Evolutionary conservation across 176 grass and related monocot species (phyloP).

Genomic region (Triticum urartu): DNA sequence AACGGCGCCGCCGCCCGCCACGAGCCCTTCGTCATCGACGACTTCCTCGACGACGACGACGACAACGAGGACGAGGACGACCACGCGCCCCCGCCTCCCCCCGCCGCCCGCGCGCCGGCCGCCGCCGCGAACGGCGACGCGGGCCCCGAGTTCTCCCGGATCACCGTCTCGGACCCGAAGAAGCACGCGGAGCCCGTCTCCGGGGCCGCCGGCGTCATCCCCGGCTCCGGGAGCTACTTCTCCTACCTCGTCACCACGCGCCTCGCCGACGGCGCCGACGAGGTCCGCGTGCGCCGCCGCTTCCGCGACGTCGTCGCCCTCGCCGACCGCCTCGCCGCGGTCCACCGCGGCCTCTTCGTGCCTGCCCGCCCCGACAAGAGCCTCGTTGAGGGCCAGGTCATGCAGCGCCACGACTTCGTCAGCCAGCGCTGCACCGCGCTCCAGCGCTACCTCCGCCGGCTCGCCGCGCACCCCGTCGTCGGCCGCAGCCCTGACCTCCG

Average conservation of each 20-base stretch:
- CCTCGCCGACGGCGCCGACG: slow-evolving; percentile 26
- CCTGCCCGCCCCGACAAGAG: slow-evolving; percentile 82
- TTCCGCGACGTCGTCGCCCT: slow-evolving; percentile 80
- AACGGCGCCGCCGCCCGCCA: slow-evolving; percentile 5
- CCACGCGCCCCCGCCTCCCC: not conserved
- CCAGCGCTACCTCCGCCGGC: slow-evolving; percentile 79
- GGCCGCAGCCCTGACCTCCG: slow-evolving; percentile 64
- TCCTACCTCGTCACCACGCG: slow-evolving; percentile 70
- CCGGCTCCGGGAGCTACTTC: slow-evolving; percentile 75
- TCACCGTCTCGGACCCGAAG: slow-evolving; percentile 84
- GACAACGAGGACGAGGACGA: not conserved
- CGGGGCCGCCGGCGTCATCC: slow-evolving; percentile 36
- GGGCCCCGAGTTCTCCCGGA: slow-evolving; percentile 41
- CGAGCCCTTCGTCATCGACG: slow-evolving; percentile 51
- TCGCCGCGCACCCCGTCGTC: slow-evolving; percentile 61
- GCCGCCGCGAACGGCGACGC: not conserved
- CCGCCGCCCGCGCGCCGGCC: not conserved
- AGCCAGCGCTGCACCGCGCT: slow-evolving; percentile 66
- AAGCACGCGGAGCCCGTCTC: slow-evolving; percentile 64
- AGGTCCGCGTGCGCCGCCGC: slow-evolving; percentile 64
- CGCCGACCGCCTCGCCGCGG: slow-evolving; percentile 59
- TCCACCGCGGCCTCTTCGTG: slow-evolving; percentile 63
- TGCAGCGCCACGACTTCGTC: slow-evolving; percentile 88
- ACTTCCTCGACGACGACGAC: slow-evolving; percentile 27
- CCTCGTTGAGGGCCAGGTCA: slow-evolving; percentile 85